A percentile compares a stretch with the other conserved stretches of the same genome.
phyloP scores from a whole-genome alignment of 2,329 filamentous ascomycete genomes.

The Exophiala calicioides region DNA sequence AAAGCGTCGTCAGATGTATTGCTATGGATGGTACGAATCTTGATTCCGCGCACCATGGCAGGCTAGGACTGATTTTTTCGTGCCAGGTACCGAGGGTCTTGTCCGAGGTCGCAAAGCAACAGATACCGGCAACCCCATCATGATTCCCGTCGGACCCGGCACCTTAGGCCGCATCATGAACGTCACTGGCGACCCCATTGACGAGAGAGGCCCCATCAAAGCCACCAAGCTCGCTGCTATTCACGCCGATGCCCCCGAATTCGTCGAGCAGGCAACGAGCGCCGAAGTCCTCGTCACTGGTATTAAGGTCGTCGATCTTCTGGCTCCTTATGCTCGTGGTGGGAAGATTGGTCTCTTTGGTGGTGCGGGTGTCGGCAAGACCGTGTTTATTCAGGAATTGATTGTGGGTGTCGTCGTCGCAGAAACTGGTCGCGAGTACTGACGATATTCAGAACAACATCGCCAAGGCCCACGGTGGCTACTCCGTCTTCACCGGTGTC shows the following conservation, averaged over 20 bases:
- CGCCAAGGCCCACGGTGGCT: slow-evolving; percentile 99
- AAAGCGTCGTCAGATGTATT: slow-evolving; percentile 99
- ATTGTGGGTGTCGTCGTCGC: slow-evolving; percentile 61
- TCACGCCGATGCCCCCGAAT: slow-evolving; percentile 88
- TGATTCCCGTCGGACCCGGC: slow-evolving; percentile 87
- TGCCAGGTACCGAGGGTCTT: slow-evolving; percentile 94
- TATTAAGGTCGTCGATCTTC: slow-evolving; percentile 99
- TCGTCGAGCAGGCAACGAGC: slow-evolving; percentile 92
- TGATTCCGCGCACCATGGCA: neutral
- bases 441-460: slow-evolving; percentile 80
- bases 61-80: slow-evolving; percentile 2
- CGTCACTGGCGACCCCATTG: slow-evolving; percentile 99
- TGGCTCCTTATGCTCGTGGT: slow-evolving; percentile 99
- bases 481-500: slow-evolving; percentile 99
- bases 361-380: slow-evolving; percentile 99
- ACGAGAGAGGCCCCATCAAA: slow-evolving; percentile 99
- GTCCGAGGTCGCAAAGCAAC: slow-evolving; percentile 81
- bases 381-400: slow-evolving; percentile 99
- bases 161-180: slow-evolving; percentile 99
- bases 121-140: slow-evolving; percentile 94
- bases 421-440: slow-evolving; percentile 9
- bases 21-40: slow-evolving; percentile 87
- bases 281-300: slow-evolving; percentile 97
- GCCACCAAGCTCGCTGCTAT: slow-evolving; percentile 82
- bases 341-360: slow-evolving; percentile 99